Evolutionary conservation across 192 early-diverging fungal genomes (phyloP), one percentile per base, ranked within the genome.

Genomic region (Neocallimastix lanati): DNA sequence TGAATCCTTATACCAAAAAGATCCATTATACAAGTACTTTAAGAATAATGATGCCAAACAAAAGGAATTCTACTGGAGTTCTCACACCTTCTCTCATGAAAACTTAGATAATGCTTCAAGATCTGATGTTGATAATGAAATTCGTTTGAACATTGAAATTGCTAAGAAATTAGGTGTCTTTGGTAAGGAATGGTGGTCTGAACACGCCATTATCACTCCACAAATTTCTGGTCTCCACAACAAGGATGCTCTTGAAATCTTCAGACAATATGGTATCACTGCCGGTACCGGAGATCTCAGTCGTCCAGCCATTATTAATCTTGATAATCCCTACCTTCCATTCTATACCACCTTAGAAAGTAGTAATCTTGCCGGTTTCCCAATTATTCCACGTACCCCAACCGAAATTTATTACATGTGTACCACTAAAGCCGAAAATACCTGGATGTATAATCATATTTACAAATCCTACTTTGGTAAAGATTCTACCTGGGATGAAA

Each of bases 181-280:
- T 25, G n/a, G 30, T 0, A 28, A 77, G 15, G 29, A 28, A 16
- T 83, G 14, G 76, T 85, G 77, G 77, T 78, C 79, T 28, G 83
- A 76, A 29, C 36, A 76, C 16, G 30, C 85, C 14, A 87, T 86
- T 83, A 82, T 86, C 27, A 86, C 85, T 16, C 85, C 85, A n/a
- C 76, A 82, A 79, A 86, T 86, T 40, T 82, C 86, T 28, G 85
- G 85, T 81, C 37, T 86, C 28, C 84, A 82, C 79, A 86, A 86
- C 78, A 86, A 80, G 29, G 85, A 87, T 77, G 40, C 40, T 21
- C 40, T 50, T 50, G 40, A 50, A 50, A 50, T 50, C 16, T 50
- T 50, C 18, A 13, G 21, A 50, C 14, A 50, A 21, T 50, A 50
- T 15, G 40, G 40, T 50, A 50, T 50, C 21, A 16, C 4, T 18